Conservation (phyloP, 2,329 filamentous ascomycete genomes). For the Diaporthe citriasiana region DNA sequence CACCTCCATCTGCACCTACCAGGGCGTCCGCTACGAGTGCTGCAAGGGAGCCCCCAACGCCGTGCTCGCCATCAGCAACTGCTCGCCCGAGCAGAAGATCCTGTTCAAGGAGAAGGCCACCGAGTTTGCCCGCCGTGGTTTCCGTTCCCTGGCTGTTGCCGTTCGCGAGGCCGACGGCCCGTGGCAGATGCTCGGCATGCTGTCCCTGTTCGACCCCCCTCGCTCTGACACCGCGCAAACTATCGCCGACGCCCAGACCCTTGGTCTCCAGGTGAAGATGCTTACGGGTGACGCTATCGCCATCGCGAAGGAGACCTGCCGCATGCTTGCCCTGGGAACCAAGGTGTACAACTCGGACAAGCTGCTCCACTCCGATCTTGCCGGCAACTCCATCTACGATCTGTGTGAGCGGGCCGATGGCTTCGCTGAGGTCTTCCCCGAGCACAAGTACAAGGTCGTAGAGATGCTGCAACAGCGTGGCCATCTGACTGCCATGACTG, state of each 20-base stretch:
- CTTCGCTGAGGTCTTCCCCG: slow-evolving; percentile 81
- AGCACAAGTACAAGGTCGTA: slow-evolving; percentile 83
- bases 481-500: slow-evolving; percentile 82
- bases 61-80: slow-evolving; percentile 77
- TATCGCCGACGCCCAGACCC: slow-evolving; percentile 73
- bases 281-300: slow-evolving; percentile 84
- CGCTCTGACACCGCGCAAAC: slow-evolving; percentile 85
- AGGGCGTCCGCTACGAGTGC: slow-evolving; percentile 78
- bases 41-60: slow-evolving; percentile 85
- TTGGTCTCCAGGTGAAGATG: slow-evolving; percentile 81
- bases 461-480: slow-evolving; percentile 80
- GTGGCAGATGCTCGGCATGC: slow-evolving; percentile 81
- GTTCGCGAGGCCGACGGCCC: slow-evolving; percentile 55
- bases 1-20: slow-evolving; percentile 77
- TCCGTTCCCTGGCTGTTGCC: slow-evolving; percentile 84
- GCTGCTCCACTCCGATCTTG: slow-evolving; percentile 81
- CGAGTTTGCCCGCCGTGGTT: slow-evolving; percentile 83
- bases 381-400: slow-evolving; percentile 80
- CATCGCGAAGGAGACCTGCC: slow-evolving; percentile 85
- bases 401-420: slow-evolving; percentile 81
- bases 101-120: slow-evolving; percentile 80
- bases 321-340: slow-evolving; percentile 83
- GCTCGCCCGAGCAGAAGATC: slow-evolving; percentile 73
- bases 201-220: slow-evolving; percentile 85
- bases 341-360: slow-evolving; percentile 86